Evolutionary conservation across 2,329 filamentous ascomycete species (phyloP), one percentile per base, ranked within the genome.

Genomic region (Mycosphaerella sp.): DNA sequence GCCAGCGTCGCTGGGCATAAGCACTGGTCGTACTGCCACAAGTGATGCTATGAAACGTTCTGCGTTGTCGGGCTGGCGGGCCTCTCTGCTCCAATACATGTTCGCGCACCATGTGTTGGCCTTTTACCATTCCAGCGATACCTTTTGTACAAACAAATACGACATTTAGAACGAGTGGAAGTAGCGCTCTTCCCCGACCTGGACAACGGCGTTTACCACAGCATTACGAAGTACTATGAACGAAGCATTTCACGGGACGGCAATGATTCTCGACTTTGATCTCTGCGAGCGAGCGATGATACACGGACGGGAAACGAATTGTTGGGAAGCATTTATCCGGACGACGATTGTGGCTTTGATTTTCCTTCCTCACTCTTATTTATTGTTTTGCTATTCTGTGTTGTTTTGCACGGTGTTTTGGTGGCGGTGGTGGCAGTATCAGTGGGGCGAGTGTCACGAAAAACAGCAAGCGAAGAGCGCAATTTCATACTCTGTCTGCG

Each of bases 1-100:
- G 60, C 51, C 61, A 67, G 57, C 74, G 75, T 65, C 75, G 75
- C 69, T 77, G 76, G 34, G 34, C 34, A 74, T 78, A 76, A 59
- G 52, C 50, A 40, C 26, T 44, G 14, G 45, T 53, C 53, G 59
- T 53, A 48, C 51, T 57, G 56, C 52, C 45, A 48, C 21, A 26
- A 11, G 44, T 51, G 54, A 48, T 60, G 58, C 58, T 62, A 50
- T 45, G 29, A 47, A 49, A 54, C 60, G 59, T 48, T 54, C 59
- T 53, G 55, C 59, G 60, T 62, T 55, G 60, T 62, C 60, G 61
- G 57, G 54, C 54, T 59, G 63, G 61, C 52, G 61, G 58, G 59
- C 58, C 38, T 51, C 46, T 59, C 54, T 54, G 46, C 48, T 51
- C 48, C 53, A 21, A 46, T 42, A 41, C 51, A 40, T 46, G 12